A percentile compares a stretch with the other conserved stretches of the same genome.
Evolutionary conservation across 148 eudicot genomes (phyloP).

Genomic region (Rhododendron kiyosumense): DNA sequence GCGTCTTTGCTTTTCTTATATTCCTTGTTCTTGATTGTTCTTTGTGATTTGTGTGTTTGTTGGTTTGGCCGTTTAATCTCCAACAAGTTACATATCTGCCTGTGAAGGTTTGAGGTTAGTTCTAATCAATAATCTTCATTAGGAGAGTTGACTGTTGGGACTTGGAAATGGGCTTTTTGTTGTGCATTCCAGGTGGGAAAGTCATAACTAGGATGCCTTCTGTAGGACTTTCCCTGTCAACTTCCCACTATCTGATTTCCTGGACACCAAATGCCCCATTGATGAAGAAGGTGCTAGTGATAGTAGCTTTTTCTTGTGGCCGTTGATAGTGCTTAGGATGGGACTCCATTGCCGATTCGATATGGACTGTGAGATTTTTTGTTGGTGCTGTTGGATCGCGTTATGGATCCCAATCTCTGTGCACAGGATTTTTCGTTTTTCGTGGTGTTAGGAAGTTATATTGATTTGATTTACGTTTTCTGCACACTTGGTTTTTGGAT

Average conservation of each 20-base stretch:
- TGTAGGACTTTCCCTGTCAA: neutral
- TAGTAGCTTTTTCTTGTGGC: neutral
- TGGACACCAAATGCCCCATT: neutral
- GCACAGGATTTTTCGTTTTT: neutral
- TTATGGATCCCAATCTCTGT: neutral
- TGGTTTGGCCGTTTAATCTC: neutral
- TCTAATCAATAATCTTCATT: neutral
- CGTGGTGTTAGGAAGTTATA: neutral
- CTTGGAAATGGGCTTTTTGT: neutral
- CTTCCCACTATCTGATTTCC: neutral
- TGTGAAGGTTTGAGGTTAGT: neutral
- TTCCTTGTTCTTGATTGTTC: neutral
- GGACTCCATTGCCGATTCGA: too few relatives aligned
- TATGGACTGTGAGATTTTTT: neutral
- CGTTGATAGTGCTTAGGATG: neutral
- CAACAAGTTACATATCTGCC: neutral
- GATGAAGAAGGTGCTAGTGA: neutral
- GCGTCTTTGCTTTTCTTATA: neutral
- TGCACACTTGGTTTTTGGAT: neutral
- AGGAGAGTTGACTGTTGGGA: neutral
- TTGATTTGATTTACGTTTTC: too few relatives aligned
- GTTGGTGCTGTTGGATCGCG: neutral
- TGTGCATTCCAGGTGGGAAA: neutral
- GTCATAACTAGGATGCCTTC: neutral
- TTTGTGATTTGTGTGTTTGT: too few relatives aligned